A percentile compares a stretch with the other conserved stretches of the same genome.
These are phyloP conservation scores for Dalbergia cochinchinensis DNA, from an alignment of 306 rosid genomes.

Conservation along the genomic window DNA sequence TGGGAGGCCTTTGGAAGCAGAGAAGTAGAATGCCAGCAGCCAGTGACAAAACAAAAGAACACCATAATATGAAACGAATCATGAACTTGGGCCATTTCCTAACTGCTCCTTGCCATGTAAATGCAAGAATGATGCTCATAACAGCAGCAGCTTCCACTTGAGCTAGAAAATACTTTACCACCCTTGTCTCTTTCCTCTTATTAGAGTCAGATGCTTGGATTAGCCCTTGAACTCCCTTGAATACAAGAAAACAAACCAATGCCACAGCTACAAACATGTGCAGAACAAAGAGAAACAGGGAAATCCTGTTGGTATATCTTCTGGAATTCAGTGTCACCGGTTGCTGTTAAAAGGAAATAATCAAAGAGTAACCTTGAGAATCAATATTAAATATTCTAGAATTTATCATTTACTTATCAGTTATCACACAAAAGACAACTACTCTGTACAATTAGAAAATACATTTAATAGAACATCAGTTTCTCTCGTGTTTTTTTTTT, in stretches of 20 bases:
- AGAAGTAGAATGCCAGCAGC: slow-evolving; percentile 87
- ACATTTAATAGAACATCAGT: too few relatives aligned
- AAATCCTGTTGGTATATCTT: slow-evolving; percentile 75
- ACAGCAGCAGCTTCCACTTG: slow-evolving; percentile 93
- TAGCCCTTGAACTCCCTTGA: slow-evolving; percentile 79
- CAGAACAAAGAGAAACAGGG: slow-evolving; percentile 72
- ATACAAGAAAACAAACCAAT: slow-evolving; percentile 75
- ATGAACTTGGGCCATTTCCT: slow-evolving; percentile 80
- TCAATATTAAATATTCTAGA: background rate
- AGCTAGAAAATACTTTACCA: slow-evolving; percentile 67
- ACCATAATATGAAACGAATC: slow-evolving; percentile 85
- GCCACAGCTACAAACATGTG: slow-evolving; percentile 72
- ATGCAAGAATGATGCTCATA: slow-evolving; percentile 85
- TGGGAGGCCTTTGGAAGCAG: slow-evolving; percentile 86
- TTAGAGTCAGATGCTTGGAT: slow-evolving; percentile 58
- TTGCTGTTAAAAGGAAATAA: slow-evolving; percentile 48
- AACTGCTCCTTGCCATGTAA: slow-evolving; percentile 81
- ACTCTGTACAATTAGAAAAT: too few relatives aligned
- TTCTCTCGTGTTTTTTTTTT: too few relatives aligned
- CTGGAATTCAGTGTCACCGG: slow-evolving; percentile 70
- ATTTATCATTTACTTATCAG: too few relatives aligned
- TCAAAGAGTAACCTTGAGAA: slow-evolving; percentile 14
- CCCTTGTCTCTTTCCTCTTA: slow-evolving; percentile 65
- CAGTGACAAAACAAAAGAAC: slow-evolving; percentile 67
- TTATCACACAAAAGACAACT: too few relatives aligned